Percentiles rank a stretch among this genome's conserved stretches.
These are phyloP conservation scores for Clohesyomyces aquaticus DNA, from an alignment of 495 filamentous ascomycete species.

Conservation along the genomic window DNA sequence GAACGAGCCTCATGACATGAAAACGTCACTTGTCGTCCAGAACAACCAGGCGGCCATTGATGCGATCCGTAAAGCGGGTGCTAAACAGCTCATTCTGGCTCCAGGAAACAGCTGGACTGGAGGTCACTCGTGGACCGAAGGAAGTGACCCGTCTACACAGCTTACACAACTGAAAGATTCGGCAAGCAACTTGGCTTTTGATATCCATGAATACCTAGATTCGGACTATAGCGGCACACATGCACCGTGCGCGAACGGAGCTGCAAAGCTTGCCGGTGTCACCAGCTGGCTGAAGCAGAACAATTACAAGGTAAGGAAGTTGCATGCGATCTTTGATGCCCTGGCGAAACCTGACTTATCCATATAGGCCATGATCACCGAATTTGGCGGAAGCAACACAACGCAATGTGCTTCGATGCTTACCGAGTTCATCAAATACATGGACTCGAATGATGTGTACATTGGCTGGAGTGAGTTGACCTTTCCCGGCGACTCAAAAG, in stretches of 20 bases:
- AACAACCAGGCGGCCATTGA: slow-evolving; percentile 59
- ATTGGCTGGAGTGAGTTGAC: slow-evolving; percentile 52
- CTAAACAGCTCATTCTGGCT: slow-evolving; percentile 54
- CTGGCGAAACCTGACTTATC: not conserved
- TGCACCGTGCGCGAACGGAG: slow-evolving; percentile 47
- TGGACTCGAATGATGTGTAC: slow-evolving; percentile 55
- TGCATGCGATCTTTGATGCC: not conserved
- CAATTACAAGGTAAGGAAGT: slow-evolving; percentile 46
- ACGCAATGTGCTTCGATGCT: slow-evolving; percentile 53
- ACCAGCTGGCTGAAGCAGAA: slow-evolving; percentile 56
- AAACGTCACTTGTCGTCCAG: slow-evolving; percentile 50
- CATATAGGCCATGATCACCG: slow-evolving; percentile 55
- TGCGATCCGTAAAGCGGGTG: slow-evolving; percentile 52
- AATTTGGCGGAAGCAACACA: slow-evolving; percentile 57
- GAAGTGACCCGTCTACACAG: slow-evolving; percentile 39
- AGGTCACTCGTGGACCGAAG: slow-evolving; percentile 54
- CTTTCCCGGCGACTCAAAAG: not conserved
- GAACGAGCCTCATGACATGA: slow-evolving; percentile 58
- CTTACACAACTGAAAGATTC: slow-evolving; percentile 54
- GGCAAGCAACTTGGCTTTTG: slow-evolving; percentile 54
- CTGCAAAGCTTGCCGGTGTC: slow-evolving; percentile 50
- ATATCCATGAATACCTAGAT: slow-evolving; percentile 61
- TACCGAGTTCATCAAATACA: slow-evolving; percentile 53
- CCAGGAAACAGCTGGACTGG: slow-evolving; percentile 57
- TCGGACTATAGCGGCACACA: slow-evolving; percentile 53